Evolutionary conservation across 805 yeast genomes (phyloP).

Genomic region (Pachysolen tannophilus): DNA sequence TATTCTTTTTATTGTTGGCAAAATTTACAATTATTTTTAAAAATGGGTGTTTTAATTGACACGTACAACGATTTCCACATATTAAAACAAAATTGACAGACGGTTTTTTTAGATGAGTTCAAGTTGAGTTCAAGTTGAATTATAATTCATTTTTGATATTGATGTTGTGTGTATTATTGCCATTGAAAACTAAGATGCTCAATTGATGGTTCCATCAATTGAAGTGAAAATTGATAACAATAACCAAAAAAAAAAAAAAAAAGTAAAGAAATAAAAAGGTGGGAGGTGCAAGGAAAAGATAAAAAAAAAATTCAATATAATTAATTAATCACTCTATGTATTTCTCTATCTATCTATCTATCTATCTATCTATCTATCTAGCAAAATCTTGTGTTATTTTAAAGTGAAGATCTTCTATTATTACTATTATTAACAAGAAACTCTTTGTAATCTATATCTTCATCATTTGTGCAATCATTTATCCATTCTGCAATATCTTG

Average conservation of each 20-base stretch:
- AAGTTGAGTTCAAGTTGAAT: no score
- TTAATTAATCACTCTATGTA: background rate
- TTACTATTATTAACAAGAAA: background rate
- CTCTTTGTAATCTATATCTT: slow-evolving; percentile 14
- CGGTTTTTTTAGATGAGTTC: background rate
- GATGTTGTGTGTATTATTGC: no score
- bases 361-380: no score
- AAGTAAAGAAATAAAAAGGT: background rate
- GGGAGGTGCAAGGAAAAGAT: background rate
- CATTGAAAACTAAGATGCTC: no score
- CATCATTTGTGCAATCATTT: slow-evolving; percentile 39
- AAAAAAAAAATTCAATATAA: background rate
- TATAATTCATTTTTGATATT: no score
- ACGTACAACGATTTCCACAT: no score
- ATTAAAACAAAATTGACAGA: background rate
- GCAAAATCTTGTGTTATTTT: no score
- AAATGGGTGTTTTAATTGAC: background rate
- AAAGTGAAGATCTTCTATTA: background rate
- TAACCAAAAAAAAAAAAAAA: background rate
- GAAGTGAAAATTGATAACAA: no score
- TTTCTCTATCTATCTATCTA: no score
- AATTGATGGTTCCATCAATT: no score
- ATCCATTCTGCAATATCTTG: slow-evolving; percentile 62
- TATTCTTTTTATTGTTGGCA: background rate
- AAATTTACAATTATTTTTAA: background rate